Evolutionary conservation across 805 yeast species (phyloP).

Genomic region (Saccharomycopsis sp.): DNA sequence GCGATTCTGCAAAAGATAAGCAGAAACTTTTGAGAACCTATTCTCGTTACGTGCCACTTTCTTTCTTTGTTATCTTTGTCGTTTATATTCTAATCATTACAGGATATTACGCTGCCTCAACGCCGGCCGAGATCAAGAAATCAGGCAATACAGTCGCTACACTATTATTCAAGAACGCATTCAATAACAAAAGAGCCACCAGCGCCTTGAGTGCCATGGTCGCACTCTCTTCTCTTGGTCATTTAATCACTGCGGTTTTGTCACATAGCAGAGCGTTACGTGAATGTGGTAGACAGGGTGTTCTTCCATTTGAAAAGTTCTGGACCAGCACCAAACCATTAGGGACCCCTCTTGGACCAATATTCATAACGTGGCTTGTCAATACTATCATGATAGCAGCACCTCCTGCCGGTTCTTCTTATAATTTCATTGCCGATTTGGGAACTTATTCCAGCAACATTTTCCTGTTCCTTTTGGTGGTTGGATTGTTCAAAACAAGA

Average conservation of each 20-base stretch:
- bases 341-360: slow-evolving; percentile 38
- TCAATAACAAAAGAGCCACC: slow-evolving; percentile 33
- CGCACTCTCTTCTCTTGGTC: slow-evolving; percentile 44
- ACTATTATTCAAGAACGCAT: slow-evolving; percentile 29
- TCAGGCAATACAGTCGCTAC: slow-evolving; percentile 31
- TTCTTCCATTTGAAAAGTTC: slow-evolving; percentile 38
- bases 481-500: slow-evolving; percentile 36
- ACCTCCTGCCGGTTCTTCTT: slow-evolving; percentile 43
- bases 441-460: slow-evolving; percentile 42
- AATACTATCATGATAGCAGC: slow-evolving; percentile 40
- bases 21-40: slow-evolving; percentile 21
- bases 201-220: slow-evolving; percentile 42
- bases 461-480: slow-evolving; percentile 35
- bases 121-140: slow-evolving; percentile 26
- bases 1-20: slow-evolving; percentile 32
- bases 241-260: slow-evolving; percentile 41
- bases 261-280: slow-evolving; percentile 45
- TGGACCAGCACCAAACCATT: slow-evolving; percentile 41
- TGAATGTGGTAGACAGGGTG: slow-evolving; percentile 46
- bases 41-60: slow-evolving; percentile 29
- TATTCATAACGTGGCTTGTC: slow-evolving; percentile 40
- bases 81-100: slow-evolving; percentile 31
- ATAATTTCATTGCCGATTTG: slow-evolving; percentile 40
- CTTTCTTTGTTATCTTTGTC: slow-evolving; percentile 29
- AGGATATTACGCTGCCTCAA: slow-evolving; percentile 31